These are phyloP conservation scores for Phalaenopsis aphrodite DNA, from an alignment of 106 monocot species.

Conservation along the genomic window DNA sequence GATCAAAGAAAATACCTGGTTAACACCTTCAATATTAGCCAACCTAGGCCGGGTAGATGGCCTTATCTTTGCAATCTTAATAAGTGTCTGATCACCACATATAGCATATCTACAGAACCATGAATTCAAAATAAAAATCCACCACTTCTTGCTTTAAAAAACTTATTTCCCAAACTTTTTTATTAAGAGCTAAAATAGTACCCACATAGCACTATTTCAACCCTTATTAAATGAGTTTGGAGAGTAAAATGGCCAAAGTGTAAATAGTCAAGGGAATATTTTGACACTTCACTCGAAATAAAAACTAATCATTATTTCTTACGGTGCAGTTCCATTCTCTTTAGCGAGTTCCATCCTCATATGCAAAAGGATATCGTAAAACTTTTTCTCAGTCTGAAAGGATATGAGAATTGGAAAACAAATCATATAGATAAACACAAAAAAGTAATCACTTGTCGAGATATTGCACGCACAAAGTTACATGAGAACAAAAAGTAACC, in stretches of 20 bases:
- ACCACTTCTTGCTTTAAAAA: background rate
- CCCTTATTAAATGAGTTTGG: too few species aligned
- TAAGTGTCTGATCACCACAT: slow-evolving; percentile 91
- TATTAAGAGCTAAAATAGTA: too few species aligned
- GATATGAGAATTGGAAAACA: slow-evolving; percentile 1
- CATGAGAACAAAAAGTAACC: slow-evolving; percentile 32
- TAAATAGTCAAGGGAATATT: background rate
- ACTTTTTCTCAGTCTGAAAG: slow-evolving; percentile 57
- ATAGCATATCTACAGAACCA: slow-evolving; percentile 69
- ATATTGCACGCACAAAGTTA: background rate
- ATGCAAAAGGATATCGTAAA: slow-evolving; percentile 66
- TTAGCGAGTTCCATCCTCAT: slow-evolving; percentile 75
- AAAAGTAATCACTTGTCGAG: background rate
- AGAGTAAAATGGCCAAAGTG: too few species aligned
- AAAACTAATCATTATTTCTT: slow-evolving; percentile 18
- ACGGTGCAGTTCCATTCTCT: slow-evolving; percentile 89
- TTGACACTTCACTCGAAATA: background rate
- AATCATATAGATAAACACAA: background rate
- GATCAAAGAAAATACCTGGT: slow-evolving; percentile 57
- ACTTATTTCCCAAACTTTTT: too few species aligned
- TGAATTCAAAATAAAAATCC: background rate
- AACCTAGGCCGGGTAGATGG: slow-evolving; percentile 80
- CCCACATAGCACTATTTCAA: too few species aligned
- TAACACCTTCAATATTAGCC: slow-evolving; percentile 93
- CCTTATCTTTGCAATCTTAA: slow-evolving; percentile 65